Evolutionary conservation across 78 protist species (phyloP).

Genomic region (Pelomyxa schiedti): DNA sequence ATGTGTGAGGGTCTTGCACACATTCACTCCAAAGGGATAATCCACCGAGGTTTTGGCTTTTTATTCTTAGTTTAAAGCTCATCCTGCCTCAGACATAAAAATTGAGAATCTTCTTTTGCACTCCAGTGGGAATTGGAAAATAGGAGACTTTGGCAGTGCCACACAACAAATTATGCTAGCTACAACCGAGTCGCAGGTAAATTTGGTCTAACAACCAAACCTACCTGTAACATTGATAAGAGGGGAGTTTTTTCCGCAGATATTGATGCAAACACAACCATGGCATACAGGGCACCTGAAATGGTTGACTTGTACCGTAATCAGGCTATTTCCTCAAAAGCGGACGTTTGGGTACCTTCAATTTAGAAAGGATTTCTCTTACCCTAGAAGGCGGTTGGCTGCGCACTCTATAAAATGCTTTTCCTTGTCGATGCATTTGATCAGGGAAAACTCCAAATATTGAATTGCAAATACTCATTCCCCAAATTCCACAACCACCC

Average conservation of each 20-base stretch:
- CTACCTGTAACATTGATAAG: no score
- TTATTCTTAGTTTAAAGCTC: no score
- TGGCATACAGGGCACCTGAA: conserved; percentile 64
- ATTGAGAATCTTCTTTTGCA: conserved; percentile 41
- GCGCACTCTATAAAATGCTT: conserved; percentile 40
- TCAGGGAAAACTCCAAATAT: background rate
- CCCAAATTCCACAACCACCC: background rate
- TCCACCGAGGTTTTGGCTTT: background rate
- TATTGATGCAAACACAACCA: conserved; percentile 42
- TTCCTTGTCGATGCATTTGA: background rate
- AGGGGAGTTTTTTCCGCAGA: no score
- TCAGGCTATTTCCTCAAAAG: conserved; percentile 41
- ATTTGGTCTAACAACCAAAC: conserved; percentile 26
- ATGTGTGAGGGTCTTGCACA: conserved; percentile 19
- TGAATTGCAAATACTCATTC: background rate
- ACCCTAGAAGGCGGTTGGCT: no score
- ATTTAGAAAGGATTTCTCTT: no score
- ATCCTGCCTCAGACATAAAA: conserved; percentile 55
- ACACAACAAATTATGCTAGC: conserved; percentile 18
- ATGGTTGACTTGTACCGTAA: conserved; percentile 67
- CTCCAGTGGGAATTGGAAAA: conserved; percentile 13
- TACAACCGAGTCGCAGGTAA: conserved; percentile 11
- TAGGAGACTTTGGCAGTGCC: conserved; percentile 56
- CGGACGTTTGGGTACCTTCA: conserved; percentile 75
- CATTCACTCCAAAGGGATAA: conserved; percentile 21